Evolutionary conservation across 1,284 basidiomycete genomes (phyloP).

Genomic region (Ganoderma multipileum): DNA sequence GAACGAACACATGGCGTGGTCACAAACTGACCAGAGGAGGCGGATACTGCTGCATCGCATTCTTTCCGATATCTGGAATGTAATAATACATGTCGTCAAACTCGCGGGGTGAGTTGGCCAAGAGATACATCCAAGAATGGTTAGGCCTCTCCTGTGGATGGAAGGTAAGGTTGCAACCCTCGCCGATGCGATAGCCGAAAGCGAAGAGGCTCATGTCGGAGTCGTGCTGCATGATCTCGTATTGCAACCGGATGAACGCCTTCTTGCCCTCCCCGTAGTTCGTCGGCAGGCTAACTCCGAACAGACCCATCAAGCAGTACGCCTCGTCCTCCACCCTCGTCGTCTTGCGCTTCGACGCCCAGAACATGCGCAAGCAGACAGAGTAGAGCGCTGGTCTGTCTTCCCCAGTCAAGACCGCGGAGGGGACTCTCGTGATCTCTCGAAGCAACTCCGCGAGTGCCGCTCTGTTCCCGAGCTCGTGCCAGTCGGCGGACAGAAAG

Average conservation of each 20-base stretch:
- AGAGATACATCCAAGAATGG: background rate
- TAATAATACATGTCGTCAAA: background rate
- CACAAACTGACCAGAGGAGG: background rate
- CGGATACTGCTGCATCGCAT: no score
- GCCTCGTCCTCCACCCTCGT: constrained; percentile 10
- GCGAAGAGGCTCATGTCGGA: constrained; percentile 4
- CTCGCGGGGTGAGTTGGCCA: background rate
- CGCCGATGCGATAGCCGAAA: background rate
- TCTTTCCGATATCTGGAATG: no score
- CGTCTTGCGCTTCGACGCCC: constrained; percentile 9
- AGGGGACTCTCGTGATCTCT: no score
- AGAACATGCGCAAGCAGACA: constrained; percentile 8
- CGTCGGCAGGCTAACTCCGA: constrained; percentile 6
- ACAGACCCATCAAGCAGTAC: constrained; percentile 10
- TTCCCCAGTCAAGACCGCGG: no score
- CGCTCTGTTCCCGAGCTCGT: no score
- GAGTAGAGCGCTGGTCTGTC: no score
- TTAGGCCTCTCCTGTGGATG: no score
- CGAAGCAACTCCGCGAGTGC: no score
- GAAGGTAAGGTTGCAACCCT: no score
- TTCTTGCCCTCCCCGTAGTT: constrained; percentile 7
- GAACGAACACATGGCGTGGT: background rate
- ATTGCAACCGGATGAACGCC: constrained; percentile 6
- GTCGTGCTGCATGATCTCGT: constrained; percentile 6
- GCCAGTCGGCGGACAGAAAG: no score